These are phyloP conservation scores for Colletotrichum eremochloae DNA, from an alignment of 2,329 filamentous ascomycete species.

Conservation along the genomic window DNA sequence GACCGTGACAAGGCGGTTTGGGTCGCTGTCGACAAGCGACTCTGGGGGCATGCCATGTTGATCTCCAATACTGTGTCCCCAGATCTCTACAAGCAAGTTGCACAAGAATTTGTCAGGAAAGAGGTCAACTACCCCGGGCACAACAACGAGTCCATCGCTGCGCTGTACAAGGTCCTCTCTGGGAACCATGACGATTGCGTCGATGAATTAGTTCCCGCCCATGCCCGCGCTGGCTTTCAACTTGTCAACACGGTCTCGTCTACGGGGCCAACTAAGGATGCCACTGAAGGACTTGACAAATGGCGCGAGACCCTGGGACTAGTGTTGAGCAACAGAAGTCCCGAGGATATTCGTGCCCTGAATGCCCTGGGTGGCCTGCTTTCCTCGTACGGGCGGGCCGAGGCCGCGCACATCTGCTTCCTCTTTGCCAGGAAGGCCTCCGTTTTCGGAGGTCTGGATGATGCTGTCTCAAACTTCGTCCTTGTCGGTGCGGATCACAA, in stretches of 20 bases:
- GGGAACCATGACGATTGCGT: conserved; percentile 95
- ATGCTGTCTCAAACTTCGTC: conserved; percentile 82
- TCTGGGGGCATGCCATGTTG: conserved; percentile 97
- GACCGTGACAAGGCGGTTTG: conserved; percentile 93
- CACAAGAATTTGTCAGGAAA: conserved; percentile 94
- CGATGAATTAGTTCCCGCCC: conserved; percentile 93
- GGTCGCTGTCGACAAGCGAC: conserved; percentile 89
- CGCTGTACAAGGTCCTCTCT: conserved; percentile 92
- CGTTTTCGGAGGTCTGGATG: conserved; percentile 86
- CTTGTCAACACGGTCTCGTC: conserved; percentile 83
- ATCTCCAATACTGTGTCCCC: conserved; percentile 84
- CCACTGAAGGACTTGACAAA: conserved; percentile 87
- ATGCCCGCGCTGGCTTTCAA: conserved; percentile 91
- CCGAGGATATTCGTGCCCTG: conserved; percentile 82
- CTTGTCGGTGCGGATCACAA: conserved; percentile 88
- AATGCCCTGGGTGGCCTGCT: conserved; percentile 85
- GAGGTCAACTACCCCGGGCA: conserved; percentile 88
- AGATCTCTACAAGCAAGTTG: conserved; percentile 91
- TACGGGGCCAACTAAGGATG: conserved; percentile 74
- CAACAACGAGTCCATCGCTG: conserved; percentile 88
- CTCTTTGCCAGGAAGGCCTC: conserved; percentile 82
- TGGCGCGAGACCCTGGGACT: conserved; percentile 93
- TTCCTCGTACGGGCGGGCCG: conserved; percentile 85
- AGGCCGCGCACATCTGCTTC: conserved; percentile 95
- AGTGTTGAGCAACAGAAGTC: conserved; percentile 88